Base-by-base conservation (phyloP, 257 asterid species). In the Ballota nigra region DNA sequence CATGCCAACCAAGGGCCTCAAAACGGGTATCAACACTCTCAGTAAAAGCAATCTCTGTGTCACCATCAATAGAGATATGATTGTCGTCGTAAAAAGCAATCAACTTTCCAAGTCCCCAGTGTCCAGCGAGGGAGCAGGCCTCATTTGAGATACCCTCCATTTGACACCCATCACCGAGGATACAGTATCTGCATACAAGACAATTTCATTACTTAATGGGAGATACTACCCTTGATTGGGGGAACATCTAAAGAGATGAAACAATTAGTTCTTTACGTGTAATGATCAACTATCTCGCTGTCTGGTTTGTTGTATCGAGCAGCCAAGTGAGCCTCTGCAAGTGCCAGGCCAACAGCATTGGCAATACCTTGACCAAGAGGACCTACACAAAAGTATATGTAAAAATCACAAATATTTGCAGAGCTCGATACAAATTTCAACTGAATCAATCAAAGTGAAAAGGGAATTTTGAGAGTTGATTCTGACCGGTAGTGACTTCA, bases 71-170 rank as follows among this genome's bases (percentile, higher is more conserved):
- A 29, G 99, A 89, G 73, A 94, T 94, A 76, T 94, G 99, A 68
- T 94, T 94, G 75, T 91, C 97, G 4, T 94, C 99, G 34, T 94
- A 94, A 13, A 94, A 85, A 11, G 98, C 99, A 81, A 94, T 91
- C 72, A 94, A 81, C 81, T 91, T 91, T 66, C 99, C 98, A 22
- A 94, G 97, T 26, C 97, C 97, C 99, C 98, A 91, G 33, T 91
- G 99, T 7, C 90, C 99, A 79, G 99, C 99, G 58, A 94, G 95
- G 80, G 97, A 91, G 86, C 89, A 81, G 38, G 83, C 99, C 84
- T 94, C 99, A 47, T 94, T 88, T 12, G 99, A 77, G 74, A 94
- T 75, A 65, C 99, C 99, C 90, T 94, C 99, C 99, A 91, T 91
- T 80, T 91, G 95, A 70, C 97, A 91, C 11, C 96, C 96, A 82